A percentile compares a stretch with the other conserved stretches of the same genome.
phyloP scores from a whole-genome alignment of 768 basidiomycete species.

The Rhodocollybia butyracea region DNA sequence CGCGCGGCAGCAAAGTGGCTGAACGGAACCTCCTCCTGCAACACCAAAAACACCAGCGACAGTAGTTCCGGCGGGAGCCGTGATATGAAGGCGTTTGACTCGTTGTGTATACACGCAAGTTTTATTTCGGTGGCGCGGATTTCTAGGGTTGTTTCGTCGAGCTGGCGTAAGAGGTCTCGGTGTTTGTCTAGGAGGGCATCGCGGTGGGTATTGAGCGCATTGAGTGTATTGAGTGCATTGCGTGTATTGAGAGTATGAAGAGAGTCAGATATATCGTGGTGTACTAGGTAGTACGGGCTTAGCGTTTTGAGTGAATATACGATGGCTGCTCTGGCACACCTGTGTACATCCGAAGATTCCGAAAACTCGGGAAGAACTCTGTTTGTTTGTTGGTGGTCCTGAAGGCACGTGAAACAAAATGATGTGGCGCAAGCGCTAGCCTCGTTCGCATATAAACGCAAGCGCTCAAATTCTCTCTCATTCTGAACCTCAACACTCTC shows the following conservation, averaged over 20 bases:
- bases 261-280: background rate
- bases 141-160: conserved; percentile 28
- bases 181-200: background rate
- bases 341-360: no score
- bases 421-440: no score
- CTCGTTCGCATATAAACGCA: no score
- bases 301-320: no score
- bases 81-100: conserved; percentile 27
- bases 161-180: conserved; percentile 27
- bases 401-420: no score
- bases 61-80: conserved; percentile 40
- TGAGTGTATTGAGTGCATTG: background rate
- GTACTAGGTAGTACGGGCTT: background rate
- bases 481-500: no score
- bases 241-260: background rate
- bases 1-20: conserved; percentile 41
- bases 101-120: conserved; percentile 33
- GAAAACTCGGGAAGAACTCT: no score
- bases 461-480: no score
- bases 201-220: background rate
- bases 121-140: conserved; percentile 27
- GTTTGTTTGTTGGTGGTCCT: no score
- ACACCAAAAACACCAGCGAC: conserved; percentile 32
- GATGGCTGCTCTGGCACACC: no score
- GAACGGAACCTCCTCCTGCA: conserved; percentile 20